Evolutionary conservation across 2,329 filamentous ascomycete species (phyloP), one percentile per base, ranked within the genome.

Genomic region (Rosellinia necatrix): DNA sequence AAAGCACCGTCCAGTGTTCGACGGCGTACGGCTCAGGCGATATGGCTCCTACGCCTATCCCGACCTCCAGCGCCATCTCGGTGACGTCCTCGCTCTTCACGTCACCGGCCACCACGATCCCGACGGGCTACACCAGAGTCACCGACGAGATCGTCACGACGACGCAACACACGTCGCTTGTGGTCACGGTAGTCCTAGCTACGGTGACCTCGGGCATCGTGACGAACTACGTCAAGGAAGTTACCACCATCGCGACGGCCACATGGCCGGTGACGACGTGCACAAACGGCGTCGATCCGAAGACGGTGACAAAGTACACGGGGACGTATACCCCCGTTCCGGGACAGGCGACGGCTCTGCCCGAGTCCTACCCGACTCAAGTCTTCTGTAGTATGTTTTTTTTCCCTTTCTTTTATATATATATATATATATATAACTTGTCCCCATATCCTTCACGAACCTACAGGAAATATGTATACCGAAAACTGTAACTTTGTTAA

Each of bases 241-340:
- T 49, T 6, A 55, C 54, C 22, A 63, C 43, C 13, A 56, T 67
- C 21, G 63, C 57, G 3, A 67, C 64, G 12, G 64, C 58, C 53
- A 2, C 40, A 27, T 60, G 53, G 55, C 56, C 63, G 2, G 56
- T 49, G 27, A 67, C 63, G 12, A 53, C 56, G 4, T 69, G 67
- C 48, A 66, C 59, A 17, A 64, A 65, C 44, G 58, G 42, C 24
- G 52, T 62, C 2, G 43, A 47, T 1, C 61, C 61, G 17, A 46
- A 53, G 12, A 64, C 62, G 13, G 64, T 65, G 34, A 69, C 66
- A 3, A 48, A 62, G 41, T 69, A 67, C 56, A 66, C 49, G 22
- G 67, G 67, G 21, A 59, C 19, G 19, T 69, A 68, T 53, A 54
- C 51, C 2, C 65, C 67, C 0, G 43, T 64, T 2, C 27, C 63